These are phyloP conservation scores for Cicer judaicum DNA, from an alignment of 306 rosid genomes.

Conservation along the genomic window DNA sequence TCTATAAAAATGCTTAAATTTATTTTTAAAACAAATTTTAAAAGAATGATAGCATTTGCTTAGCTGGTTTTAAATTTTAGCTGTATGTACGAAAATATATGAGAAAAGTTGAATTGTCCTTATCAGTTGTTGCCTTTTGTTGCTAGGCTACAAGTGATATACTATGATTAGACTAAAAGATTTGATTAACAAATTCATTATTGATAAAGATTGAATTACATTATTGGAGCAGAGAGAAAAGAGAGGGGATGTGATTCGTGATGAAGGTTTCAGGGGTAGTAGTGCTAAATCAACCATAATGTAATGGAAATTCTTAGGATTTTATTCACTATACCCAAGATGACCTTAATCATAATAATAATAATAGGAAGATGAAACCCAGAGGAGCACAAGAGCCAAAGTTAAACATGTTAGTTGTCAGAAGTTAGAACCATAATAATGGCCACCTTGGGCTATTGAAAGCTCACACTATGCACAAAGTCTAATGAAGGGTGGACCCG, in stretches of 20 bases:
- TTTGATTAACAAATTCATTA: slow-evolving; percentile 25
- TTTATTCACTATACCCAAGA: neutral
- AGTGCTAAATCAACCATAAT: slow-evolving; percentile 20
- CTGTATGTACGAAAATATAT: neutral
- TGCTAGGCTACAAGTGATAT: slow-evolving; percentile 23
- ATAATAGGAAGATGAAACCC: neutral
- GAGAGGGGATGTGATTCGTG: neutral
- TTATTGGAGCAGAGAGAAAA: neutral
- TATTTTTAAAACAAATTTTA: neutral
- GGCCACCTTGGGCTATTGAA: neutral
- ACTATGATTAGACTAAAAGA: slow-evolving; percentile 26
- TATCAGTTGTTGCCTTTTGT: slow-evolving; percentile 2
- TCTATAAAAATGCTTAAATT: neutral
- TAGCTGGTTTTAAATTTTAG: neutral
- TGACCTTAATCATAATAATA: neutral
- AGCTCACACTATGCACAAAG: neutral
- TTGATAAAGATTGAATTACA: slow-evolving; percentile 11
- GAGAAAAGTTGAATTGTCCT: slow-evolving; percentile 16
- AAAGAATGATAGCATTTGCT: neutral
- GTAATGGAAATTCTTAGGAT: slow-evolving; percentile 9
- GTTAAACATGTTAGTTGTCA: neutral
- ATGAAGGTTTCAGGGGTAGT: neutral
- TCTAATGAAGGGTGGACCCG: slow-evolving; percentile 7
- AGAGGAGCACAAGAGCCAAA: neutral
- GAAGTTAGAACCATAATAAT: neutral